Percentiles rank a stretch among this genome's conserved stretches.
Conservation (phyloP, 129 eudicot species). For the Silybum marianum region DNA sequence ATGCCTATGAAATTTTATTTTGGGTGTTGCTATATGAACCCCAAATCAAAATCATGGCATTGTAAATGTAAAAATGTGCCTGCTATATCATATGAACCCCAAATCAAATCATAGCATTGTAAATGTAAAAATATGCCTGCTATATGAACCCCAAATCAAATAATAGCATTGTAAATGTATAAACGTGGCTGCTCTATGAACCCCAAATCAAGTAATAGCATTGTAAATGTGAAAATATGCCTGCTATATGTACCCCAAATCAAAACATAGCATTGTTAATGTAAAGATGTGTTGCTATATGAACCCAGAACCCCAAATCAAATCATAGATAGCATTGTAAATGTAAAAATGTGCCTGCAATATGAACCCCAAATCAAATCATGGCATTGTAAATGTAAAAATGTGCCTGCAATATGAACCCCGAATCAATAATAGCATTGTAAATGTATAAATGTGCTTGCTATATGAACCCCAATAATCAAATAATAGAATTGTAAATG, state of each 20-base stretch:
- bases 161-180: no score
- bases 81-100: background rate
- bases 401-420: background rate
- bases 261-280: background rate
- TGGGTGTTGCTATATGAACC: background rate
- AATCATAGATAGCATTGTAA: no score
- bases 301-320: no score
- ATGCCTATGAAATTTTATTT: background rate
- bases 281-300: background rate
- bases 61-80: background rate
- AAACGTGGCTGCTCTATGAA: no score
- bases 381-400: no score
- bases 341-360: no score
- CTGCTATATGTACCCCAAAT: background rate
- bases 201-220: background rate
- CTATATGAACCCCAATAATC: background rate
- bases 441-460: background rate
- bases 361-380: no score
- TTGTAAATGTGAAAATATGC: background rate
- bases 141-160: no score
- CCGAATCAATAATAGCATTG: background rate
- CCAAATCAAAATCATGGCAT: background rate
- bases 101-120: background rate
- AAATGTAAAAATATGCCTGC: no score
- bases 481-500: background rate